Evolutionary conservation across 129 eudicot genomes (phyloP), one percentile per base, ranked within the genome.

Genomic region (Heracleum sosnowskyi): DNA sequence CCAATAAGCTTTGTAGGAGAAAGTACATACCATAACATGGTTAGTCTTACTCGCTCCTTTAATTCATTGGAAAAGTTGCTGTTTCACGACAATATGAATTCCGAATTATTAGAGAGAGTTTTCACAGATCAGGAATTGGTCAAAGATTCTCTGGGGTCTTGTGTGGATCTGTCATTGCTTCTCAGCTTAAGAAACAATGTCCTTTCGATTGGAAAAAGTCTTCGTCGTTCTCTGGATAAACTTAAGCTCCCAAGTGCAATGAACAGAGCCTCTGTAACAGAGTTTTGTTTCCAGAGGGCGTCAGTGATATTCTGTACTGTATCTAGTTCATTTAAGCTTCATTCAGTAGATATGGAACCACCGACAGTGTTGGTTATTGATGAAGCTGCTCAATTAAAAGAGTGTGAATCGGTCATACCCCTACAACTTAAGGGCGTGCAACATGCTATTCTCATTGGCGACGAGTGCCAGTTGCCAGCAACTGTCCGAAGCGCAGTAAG

Each of bases 241-340:
- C 89, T 88, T 22, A 40, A 74, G 22, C 82, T 92, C 57, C 93
- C 92, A 40, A 74, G 49, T 41, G 82, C 41, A 20, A 41, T 63
- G 76, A 80, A 46, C 76, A 42, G 9, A 39, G 40, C 10, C 71
- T 78, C 82, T 40, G 37, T 84, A 29, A 77, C 0, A 73, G 86
- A 88, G 10, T 88, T 90, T 20, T 90, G 92, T 81, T 83, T 84
- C 76, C 68, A 85, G 76, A 79, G 45, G 17, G 97, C 95, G 75
- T 91, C 91, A 3, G 75, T 87, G 29, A 69, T 91, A 64, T 87
- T 91, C 75, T 91, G 93, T 81, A 91, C 93, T 7, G 82, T 87
- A 33, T 91, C 96, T 41, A 85, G 80, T 73, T 83, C 96, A 5
- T 91, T 69, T 76, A 86, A 85, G 78, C 76, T 91, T 76, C 89